phyloP scores from a whole-genome alignment of 1,284 basidiomycete species.

The Erythrobasidium hasegawianum region DNA sequence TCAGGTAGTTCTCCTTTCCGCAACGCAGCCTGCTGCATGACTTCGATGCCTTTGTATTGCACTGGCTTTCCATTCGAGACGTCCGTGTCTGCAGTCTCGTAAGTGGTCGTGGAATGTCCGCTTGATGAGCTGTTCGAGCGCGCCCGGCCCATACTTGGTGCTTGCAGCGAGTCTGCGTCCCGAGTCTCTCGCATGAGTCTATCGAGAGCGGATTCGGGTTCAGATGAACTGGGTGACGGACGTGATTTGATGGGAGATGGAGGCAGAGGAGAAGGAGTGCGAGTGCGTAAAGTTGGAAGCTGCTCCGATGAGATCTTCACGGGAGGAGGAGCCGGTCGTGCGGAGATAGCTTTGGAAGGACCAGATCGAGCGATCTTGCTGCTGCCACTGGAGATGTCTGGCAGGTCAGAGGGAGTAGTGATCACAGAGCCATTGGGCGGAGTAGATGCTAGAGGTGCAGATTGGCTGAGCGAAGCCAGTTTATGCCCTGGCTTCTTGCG shows the following conservation, averaged over 20 bases:
- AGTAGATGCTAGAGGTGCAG: constrained; percentile 13
- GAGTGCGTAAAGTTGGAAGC: constrained; percentile 10
- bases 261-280: constrained; percentile 9
- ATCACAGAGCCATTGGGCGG: constrained; percentile 7
- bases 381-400: too few species aligned
- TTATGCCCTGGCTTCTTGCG: constrained; percentile 8
- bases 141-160: background rate
- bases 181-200: constrained; percentile 23
- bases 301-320: constrained; percentile 33
- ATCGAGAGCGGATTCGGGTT: constrained; percentile 29
- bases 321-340: constrained; percentile 26
- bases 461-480: constrained; percentile 6
- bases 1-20: too few species aligned
- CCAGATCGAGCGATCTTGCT: background rate
- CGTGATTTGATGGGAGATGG: constrained; percentile 15
- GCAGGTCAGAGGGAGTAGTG: background rate
- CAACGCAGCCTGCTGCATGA: too few species aligned
- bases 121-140: constrained; percentile 2
- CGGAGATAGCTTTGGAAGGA: constrained; percentile 25
- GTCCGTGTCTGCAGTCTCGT: background rate
- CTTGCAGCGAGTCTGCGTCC: background rate
- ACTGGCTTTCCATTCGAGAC: constrained; percentile 9
- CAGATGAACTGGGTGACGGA: background rate
- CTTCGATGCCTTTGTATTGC: too few species aligned
- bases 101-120: background rate